phyloP scores from a whole-genome alignment of 2,329 filamentous ascomycete species.

The Graphiopsis chlorocephala region DNA sequence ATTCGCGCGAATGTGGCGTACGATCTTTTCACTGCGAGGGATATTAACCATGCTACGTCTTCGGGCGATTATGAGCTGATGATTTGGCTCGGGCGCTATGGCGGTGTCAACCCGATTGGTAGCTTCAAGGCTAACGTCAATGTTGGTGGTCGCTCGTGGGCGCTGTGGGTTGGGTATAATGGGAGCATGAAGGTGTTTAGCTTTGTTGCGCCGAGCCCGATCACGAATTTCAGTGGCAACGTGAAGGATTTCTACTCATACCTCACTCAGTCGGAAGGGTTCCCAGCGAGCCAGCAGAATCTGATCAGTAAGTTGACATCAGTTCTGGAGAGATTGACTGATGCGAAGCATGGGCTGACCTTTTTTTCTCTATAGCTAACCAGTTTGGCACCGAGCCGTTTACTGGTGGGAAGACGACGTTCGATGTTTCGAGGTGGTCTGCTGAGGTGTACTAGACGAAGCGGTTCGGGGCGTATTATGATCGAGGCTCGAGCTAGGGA shows the following conservation, averaged over 20 bases:
- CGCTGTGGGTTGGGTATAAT: constrained; percentile 60
- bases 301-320: constrained; percentile 41
- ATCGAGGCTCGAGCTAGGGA: no score
- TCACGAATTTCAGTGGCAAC: constrained; percentile 56
- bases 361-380: constrained; percentile 28
- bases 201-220: constrained; percentile 50
- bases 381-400: constrained; percentile 59
- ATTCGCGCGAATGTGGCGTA: constrained; percentile 60
- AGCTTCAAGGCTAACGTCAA: constrained; percentile 51
- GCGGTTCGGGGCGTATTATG: no score
- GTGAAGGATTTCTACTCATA: constrained; percentile 58
- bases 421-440: constrained; percentile 15
- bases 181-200: constrained; percentile 60
- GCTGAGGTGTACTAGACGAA: constrained; percentile 10
- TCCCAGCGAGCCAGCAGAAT: constrained; percentile 44
- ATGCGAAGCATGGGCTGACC: background rate
- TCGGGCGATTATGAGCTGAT: constrained; percentile 59
- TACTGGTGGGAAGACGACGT: constrained; percentile 26
- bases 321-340: background rate
- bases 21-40: constrained; percentile 57
- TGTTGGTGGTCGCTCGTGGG: constrained; percentile 55
- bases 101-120: constrained; percentile 54
- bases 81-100: constrained; percentile 60
- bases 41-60: constrained; percentile 32
- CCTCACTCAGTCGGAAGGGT: constrained; percentile 50